Evolutionary conservation across 2,329 filamentous ascomycete genomes (phyloP), one percentile per base, ranked within the genome.

Genomic region (Chrysosporium keratinophilum): DNA sequence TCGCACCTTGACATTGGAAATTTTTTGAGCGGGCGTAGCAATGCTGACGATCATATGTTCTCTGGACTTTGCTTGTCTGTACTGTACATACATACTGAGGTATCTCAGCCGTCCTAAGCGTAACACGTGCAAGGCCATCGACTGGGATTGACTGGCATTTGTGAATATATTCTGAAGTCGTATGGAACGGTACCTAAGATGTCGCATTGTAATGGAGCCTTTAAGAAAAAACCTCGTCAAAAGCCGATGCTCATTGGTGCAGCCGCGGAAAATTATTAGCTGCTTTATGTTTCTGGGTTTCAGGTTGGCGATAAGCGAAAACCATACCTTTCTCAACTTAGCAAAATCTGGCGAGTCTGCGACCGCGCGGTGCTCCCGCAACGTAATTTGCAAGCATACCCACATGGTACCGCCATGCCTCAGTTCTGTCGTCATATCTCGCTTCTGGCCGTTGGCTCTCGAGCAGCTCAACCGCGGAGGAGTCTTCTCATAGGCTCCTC

Each of bases 311-410:
- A 54, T 46, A 54, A 54, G 47, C 52, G 52, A 54, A 50, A 50
- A 50, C 52, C 52, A 50, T 50, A 50, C 54, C 54, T 58, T 58
- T 48, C 58, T 60, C 53, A 60, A 60, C 58, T 57, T 33, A 60
- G 58, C 54, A 60, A 60, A 60, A 50, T 58, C 58, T 56, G 58
- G 58, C 58, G 58, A 60, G 58, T 33, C 54, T 56, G 51, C 44
- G 42, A 48, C 43, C 1, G 39, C 40, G 41, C 52, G 46, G 28
- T 50, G 28, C 34, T 52, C 39, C 48, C 48, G 48, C 48, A 43
- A 50, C 37, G 50, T 40, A 47, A 45, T 52, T 47, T 52, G 50
- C 42, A 52, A 19, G 31, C 50, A 52, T 46, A 28, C 31, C 50
- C 50, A 52, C 41, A 40, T 45, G 41, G 35, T 34, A 47, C 46